Evolutionary conservation across 1,284 basidiomycete genomes (phyloP).

Genomic region (Kwoniella shivajii): DNA sequence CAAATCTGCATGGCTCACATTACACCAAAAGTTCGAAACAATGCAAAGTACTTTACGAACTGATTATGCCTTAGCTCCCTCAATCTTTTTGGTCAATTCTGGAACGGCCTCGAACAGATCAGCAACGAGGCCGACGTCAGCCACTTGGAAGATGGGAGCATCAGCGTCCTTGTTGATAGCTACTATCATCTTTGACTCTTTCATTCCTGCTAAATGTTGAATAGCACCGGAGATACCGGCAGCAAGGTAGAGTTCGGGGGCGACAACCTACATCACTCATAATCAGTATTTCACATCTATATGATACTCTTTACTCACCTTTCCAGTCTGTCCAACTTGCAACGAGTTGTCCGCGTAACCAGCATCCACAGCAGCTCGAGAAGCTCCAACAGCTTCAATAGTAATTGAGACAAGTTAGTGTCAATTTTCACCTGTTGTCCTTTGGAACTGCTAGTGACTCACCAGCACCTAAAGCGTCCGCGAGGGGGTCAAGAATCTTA

Average conservation of each 20-base stretch:
- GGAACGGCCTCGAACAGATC: constrained; percentile 89
- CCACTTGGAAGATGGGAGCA: constrained; percentile 98
- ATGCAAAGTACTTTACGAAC: no score
- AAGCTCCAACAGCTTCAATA: constrained; percentile 96
- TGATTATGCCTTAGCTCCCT: constrained; percentile 28
- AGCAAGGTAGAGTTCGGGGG: constrained; percentile 93
- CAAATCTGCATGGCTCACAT: no score
- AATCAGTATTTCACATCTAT: not conserved
- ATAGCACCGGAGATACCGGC: constrained; percentile 98
- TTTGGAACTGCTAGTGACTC: no score
- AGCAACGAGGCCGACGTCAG: constrained; percentile 91
- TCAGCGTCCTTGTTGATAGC: constrained; percentile 99
- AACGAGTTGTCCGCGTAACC: constrained; percentile 98
- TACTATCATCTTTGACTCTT: constrained; percentile 97
- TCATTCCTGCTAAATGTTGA: constrained; percentile 99
- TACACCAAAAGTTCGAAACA: no score
- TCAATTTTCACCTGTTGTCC: no score
- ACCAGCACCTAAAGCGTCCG: constrained; percentile 83
- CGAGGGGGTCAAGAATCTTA: constrained; percentile 84
- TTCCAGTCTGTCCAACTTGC: constrained; percentile 99
- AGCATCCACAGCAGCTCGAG: constrained; percentile 95
- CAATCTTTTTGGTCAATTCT: constrained; percentile 77
- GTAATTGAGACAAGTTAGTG: no score
- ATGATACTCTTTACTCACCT: constrained; percentile 56
- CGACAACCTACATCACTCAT: constrained; percentile 63